Base-by-base conservation (phyloP, 2,329 filamentous ascomycete species). In the Aspergillus sp. region DNA sequence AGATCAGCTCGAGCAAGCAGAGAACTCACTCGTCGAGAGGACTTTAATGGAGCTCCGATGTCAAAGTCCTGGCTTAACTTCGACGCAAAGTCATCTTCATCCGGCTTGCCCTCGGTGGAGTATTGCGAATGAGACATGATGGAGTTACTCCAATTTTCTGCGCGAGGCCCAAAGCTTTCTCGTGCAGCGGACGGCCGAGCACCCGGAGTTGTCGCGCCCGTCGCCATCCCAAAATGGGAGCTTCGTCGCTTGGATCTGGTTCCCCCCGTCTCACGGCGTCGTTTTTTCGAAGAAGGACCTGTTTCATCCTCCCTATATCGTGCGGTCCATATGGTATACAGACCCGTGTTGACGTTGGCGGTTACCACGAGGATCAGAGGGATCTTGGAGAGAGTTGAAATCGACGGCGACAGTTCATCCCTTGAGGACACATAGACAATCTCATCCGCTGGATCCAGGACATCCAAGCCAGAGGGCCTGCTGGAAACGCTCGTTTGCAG, bases 1-100 rank as follows among this genome's bases (percentile, higher is more conserved):
- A 97, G 77, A 67, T 97, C 93, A 29, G 89, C 88, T 63, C 93
- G 82, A 14, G 92, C 92, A 49, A 97, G 79, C 73, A 96, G 82
- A 14, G 93, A 97, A 75, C 94, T 99, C 21, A 97, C 88, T 47
- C 94, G 84, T 41, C 94, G 85, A n/a, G 83, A 84, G 41, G 83
- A 80, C 57, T 81, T 81, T n/a, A 72, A 72, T 16, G 81, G 79
- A 44, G 81, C 78, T 23, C 80, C 78, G 29, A 81, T 76, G 50
- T 79, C 74, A 54, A 81, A 78, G 52, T 91, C 88, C 40, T 88
- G 82, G 50, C 89, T 88, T n/a, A 93, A 73, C 1, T 87, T 84
- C 2, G 87, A 81, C 3, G 86, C 87, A 41, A 90, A 76, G 54
- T 80, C 78, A 58, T 89, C 86, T 40, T 71, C 68, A 60, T 79